A percentile compares a stretch with the other conserved stretches of the same genome.
Conservation (phyloP, 1,284 basidiomycete species). For the Fistulina hepatica region DNA sequence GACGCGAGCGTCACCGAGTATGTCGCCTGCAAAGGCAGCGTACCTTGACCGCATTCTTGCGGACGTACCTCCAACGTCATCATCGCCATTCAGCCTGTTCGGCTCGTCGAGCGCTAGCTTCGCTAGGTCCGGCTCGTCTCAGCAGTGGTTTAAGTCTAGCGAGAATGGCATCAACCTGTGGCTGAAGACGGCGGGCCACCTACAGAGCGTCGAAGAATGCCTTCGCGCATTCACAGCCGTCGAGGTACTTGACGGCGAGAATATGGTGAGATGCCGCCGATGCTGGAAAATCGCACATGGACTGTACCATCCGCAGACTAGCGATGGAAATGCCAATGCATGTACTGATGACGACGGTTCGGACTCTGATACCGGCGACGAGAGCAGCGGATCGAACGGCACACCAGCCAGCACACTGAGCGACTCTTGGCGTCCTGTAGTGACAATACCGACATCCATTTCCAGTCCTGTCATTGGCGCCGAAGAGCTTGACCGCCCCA, state of each 20-base stretch:
- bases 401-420: conserved; percentile 2
- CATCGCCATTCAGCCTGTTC: too few relatives aligned
- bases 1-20: not conserved
- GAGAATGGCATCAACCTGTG: conserved; percentile 26
- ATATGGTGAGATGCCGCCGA: conserved; percentile 83
- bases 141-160: conserved; percentile 18
- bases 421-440: too few relatives aligned
- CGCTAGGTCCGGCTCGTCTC: conserved; percentile 17
- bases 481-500: conserved; percentile 15
- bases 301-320: conserved; percentile 26
- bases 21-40: conserved; percentile 36
- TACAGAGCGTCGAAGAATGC: conserved; percentile 59
- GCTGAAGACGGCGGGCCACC: conserved; percentile 36
- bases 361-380: too few relatives aligned
- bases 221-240: conserved; percentile 81
- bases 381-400: too few relatives aligned
- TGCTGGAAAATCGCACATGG: conserved; percentile 87
- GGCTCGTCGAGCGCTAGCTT: too few relatives aligned
- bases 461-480: conserved; percentile 20
- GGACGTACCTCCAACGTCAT: too few relatives aligned
- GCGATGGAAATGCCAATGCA: conserved; percentile 21
- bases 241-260: conserved; percentile 86
- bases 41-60: conserved; percentile 58
- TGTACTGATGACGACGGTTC: conserved; percentile 24
- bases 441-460: conserved; percentile 19